A percentile compares a stretch with the other conserved stretches of the same genome.
Evolutionary conservation across 176 grass and related monocot species (phyloP).

Genomic region (Luzula sylvatica): DNA sequence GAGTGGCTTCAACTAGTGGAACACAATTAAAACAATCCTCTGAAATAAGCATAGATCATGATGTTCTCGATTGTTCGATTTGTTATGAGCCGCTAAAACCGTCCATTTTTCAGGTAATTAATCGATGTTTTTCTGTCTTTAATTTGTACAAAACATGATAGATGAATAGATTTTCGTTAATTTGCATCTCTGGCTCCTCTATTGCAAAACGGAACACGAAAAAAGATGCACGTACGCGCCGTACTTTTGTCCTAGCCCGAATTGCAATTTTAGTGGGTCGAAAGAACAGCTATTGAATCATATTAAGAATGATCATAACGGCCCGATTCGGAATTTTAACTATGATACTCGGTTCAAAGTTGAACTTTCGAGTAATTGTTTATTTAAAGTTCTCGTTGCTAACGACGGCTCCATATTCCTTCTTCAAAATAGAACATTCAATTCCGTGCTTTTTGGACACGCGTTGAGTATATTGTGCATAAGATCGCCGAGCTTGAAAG

Average conservation of each 20-base stretch:
- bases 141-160: too few species aligned
- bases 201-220: constrained; percentile 20
- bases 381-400: constrained; percentile 1
- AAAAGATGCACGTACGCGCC: constrained; percentile 23
- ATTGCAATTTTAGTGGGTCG: neutral
- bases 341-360: constrained; percentile 9
- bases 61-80: constrained; percentile 32
- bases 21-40: neutral
- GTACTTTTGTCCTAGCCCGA: constrained; percentile 23
- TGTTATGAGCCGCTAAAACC: constrained; percentile 27
- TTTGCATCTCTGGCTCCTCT: too few species aligned
- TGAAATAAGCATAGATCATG: constrained; percentile 25
- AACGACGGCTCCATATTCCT: constrained; percentile 8
- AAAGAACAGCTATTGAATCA: constrained; percentile 5
- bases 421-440: constrained; percentile 7
- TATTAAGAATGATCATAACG: neutral
- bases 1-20: too few species aligned
- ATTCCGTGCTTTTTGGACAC: neutral
- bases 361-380: neutral
- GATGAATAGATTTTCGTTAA: too few species aligned
- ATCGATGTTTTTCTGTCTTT: neutral
- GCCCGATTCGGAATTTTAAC: neutral
- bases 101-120: constrained; percentile 26
- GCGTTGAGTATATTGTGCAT: constrained; percentile 1
- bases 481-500: neutral